Conservation (phyloP, 2,329 filamentous ascomycete genomes). For the Diplocarpon mali region DNA sequence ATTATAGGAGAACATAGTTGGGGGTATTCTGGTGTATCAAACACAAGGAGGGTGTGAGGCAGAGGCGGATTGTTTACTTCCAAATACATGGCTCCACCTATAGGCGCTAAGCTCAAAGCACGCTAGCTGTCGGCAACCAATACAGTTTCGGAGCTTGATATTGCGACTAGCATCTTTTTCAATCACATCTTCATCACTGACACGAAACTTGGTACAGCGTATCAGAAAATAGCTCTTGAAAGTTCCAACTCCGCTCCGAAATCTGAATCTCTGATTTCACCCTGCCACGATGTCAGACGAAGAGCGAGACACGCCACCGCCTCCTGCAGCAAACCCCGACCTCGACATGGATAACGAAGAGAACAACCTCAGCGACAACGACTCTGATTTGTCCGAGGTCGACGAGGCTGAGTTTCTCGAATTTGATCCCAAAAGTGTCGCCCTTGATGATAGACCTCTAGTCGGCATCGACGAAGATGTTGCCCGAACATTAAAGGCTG, state of each 20-base stretch:
- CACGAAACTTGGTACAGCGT: too few species aligned
- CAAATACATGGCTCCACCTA: too few species aligned
- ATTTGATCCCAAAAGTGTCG: constrained; percentile 53
- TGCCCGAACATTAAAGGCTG: constrained; percentile 50
- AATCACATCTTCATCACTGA: too few species aligned
- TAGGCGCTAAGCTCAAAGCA: too few species aligned
- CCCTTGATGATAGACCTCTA: constrained; percentile 47
- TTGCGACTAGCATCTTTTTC: too few species aligned
- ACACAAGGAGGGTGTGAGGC: not conserved
- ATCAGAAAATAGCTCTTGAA: not conserved
- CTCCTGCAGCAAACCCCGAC: constrained; percentile 20
- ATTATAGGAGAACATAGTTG: constrained; percentile 26
- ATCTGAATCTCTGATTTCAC: not conserved
- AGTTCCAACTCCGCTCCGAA: not conserved
- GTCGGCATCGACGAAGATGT: constrained; percentile 59
- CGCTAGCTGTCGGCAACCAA: too few species aligned
- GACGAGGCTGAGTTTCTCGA: constrained; percentile 61
- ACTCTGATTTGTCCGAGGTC: constrained; percentile 52
- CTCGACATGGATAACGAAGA: constrained; percentile 24
- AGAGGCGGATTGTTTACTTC: constrained; percentile 1
- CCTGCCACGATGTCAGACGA: constrained; percentile 5
- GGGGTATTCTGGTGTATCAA: not conserved
- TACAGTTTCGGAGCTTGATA: too few species aligned
- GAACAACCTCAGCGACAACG: constrained; percentile 31
- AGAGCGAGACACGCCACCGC: constrained; percentile 16